Evolutionary conservation across 1,284 basidiomycete species (phyloP).

Genomic region (Boletus semigastroideus): DNA sequence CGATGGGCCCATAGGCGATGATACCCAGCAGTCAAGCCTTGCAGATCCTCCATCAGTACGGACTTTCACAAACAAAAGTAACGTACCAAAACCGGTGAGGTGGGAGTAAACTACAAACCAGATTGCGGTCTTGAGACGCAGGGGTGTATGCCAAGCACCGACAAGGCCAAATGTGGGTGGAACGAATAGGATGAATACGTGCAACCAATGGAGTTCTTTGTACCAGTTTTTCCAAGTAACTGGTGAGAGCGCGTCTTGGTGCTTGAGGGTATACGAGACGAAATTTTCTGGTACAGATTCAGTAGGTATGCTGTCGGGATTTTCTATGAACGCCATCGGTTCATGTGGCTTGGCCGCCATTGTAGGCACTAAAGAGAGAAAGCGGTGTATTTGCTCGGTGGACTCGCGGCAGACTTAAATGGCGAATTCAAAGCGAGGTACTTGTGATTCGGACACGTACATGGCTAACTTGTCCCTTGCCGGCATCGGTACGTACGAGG

Average conservation of each 20-base stretch:
- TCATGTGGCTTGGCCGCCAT: constrained; percentile 2
- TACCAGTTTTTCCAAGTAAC: constrained; percentile 32
- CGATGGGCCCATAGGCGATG: constrained; percentile 90
- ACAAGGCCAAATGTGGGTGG: constrained; percentile 22
- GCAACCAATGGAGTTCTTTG: constrained; percentile 32
- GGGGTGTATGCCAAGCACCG: constrained; percentile 39
- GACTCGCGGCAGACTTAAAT: background rate
- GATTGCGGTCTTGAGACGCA: constrained; percentile 61
- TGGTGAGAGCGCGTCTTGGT: constrained; percentile 51
- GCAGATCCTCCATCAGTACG: background rate
- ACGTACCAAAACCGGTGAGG: constrained; percentile 71
- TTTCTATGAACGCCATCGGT: constrained; percentile 4
- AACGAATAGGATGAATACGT: constrained; percentile 19
- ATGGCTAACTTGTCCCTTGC: too few relatives aligned
- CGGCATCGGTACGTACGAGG: too few relatives aligned
- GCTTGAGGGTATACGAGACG: constrained; percentile 55
- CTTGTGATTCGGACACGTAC: background rate
- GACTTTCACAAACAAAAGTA: background rate
- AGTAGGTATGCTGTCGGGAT: constrained; percentile 18
- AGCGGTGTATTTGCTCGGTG: background rate
- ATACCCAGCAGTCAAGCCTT: constrained; percentile 72
- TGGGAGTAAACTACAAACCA: constrained; percentile 79
- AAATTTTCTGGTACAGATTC: constrained; percentile 52
- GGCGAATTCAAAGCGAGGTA: background rate
- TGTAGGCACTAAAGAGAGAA: background rate